phyloP scores from a whole-genome alignment of 2,329 filamentous ascomycete genomes.

The Hypoxylon sp. region DNA sequence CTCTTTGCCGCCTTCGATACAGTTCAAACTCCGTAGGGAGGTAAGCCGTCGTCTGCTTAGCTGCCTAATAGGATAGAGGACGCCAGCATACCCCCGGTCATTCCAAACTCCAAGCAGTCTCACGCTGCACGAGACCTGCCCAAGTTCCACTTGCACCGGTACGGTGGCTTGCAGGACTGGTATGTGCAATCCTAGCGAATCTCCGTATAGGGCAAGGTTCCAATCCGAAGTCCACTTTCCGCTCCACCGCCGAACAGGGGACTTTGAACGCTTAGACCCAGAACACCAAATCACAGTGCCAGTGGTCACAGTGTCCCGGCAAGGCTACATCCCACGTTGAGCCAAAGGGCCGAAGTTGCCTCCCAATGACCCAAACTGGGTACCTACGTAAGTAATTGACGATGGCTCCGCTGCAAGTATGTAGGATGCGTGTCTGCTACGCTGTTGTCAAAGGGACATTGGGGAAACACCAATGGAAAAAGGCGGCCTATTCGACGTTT shows the following conservation, averaged over 20 bases:
- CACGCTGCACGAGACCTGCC: constrained; percentile 46
- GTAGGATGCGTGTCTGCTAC: constrained; percentile 32
- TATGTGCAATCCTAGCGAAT: constrained; percentile 43
- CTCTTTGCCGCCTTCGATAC: constrained; percentile 34
- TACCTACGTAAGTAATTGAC: constrained; percentile 32
- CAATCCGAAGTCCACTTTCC: constrained; percentile 38
- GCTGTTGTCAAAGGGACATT: constrained; percentile 38
- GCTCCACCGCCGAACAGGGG: constrained; percentile 38
- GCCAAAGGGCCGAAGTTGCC: constrained; percentile 40
- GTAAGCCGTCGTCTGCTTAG: constrained; percentile 38
- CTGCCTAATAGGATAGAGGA: constrained; percentile 42
- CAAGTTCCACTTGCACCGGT: constrained; percentile 43
- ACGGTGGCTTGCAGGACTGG: constrained; percentile 44
- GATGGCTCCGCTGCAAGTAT: constrained; percentile 32
- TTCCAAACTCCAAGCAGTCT: constrained; percentile 46
- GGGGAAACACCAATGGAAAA: constrained; percentile 1
- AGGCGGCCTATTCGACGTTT: constrained; percentile 6
- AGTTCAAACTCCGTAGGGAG: constrained; percentile 10
- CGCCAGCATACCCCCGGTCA: constrained; percentile 39
- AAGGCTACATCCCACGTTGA: constrained; percentile 43
- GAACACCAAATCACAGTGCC: constrained; percentile 44
- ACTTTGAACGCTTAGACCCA: constrained; percentile 42
- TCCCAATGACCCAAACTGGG: constrained; percentile 29
- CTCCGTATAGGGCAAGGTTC: constrained; percentile 36
- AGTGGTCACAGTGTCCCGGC: constrained; percentile 40